phyloP scores from a whole-genome alignment of 352 stramenopile genomes.

The Phytophthora citricola region DNA sequence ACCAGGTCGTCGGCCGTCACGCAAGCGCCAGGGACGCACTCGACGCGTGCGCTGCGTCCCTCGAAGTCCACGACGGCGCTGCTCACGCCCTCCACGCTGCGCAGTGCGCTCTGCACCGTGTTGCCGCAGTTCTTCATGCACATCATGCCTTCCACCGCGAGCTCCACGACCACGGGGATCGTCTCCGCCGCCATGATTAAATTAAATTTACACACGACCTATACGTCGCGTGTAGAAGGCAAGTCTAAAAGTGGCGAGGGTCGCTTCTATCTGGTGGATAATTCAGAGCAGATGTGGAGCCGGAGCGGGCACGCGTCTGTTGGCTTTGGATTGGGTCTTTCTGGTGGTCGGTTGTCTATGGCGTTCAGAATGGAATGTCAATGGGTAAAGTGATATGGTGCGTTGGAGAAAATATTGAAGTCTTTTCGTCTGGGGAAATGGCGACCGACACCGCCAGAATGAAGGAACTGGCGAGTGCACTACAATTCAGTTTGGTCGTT shows the following conservation, averaged over 20 bases:
- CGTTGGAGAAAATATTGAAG: constrained; percentile 3
- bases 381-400: not conserved
- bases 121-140: constrained; percentile 96
- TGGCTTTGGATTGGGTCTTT: constrained; percentile 4
- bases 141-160: constrained; percentile 94
- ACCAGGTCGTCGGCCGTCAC: constrained; percentile 61
- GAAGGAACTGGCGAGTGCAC: not conserved
- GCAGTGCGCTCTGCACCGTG: constrained; percentile 86
- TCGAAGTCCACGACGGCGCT: constrained; percentile 73
- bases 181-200: constrained; percentile 3
- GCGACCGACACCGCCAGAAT: constrained; percentile 12
- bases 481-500: not conserved
- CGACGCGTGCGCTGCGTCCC: constrained; percentile 64
- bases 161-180: constrained; percentile 43
- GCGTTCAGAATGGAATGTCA: constrained; percentile 1
- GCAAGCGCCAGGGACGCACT: constrained; percentile 47
- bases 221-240: constrained; percentile 8
- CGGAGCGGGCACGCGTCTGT: constrained; percentile 10
- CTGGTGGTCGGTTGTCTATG: constrained; percentile 2
- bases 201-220: too few relatives aligned
- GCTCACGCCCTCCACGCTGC: constrained; percentile 68
- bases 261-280: not conserved
- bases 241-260: constrained; percentile 4
- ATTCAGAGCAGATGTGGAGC: constrained; percentile 2
- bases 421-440: not conserved